Evolutionary conservation across 1,284 basidiomycete species (phyloP).

Genomic region (Polyporus tsugae): DNA sequence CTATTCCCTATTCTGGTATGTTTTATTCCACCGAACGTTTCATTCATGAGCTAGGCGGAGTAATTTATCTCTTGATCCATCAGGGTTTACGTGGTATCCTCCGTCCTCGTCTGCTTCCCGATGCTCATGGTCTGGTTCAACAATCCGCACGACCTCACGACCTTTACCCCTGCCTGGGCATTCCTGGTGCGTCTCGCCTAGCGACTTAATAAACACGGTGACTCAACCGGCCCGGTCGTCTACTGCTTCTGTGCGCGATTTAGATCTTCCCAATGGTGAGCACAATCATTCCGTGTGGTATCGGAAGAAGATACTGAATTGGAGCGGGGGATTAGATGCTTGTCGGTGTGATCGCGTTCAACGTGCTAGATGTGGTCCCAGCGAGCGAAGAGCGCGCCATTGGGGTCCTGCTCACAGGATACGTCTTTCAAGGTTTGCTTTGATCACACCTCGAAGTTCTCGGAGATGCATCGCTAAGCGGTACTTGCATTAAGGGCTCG

Average conservation of each 20-base stretch:
- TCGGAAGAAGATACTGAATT: constrained; percentile 16
- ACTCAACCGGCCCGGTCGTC: neutral
- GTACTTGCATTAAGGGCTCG: constrained; percentile 44
- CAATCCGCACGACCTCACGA: constrained; percentile 52
- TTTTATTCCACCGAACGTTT: constrained; percentile 9
- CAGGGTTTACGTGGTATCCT: constrained; percentile 54
- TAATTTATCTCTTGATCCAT: neutral
- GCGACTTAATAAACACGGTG: neutral
- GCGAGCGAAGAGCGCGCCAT: constrained; percentile 46
- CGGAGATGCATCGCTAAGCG: constrained; percentile 21
- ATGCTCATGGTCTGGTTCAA: constrained; percentile 64
- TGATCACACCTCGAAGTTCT: constrained; percentile 16
- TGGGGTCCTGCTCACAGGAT: constrained; percentile 53
- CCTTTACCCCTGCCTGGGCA: constrained; percentile 57
- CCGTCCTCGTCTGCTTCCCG: constrained; percentile 53
- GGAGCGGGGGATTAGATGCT: constrained; percentile 48
- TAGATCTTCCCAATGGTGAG: constrained; percentile 56
- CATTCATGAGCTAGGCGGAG: neutral
- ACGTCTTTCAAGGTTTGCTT: constrained; percentile 56
- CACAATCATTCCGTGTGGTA: constrained; percentile 8
- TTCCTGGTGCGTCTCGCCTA: constrained; percentile 48
- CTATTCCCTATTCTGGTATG: constrained; percentile 54
- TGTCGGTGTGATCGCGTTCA: constrained; percentile 57
- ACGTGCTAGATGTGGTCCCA: constrained; percentile 51
- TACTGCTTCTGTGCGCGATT: neutral